Base-by-base conservation (phyloP, 176 grass and related monocot species). In the Coix lacrymajobi region DNA sequence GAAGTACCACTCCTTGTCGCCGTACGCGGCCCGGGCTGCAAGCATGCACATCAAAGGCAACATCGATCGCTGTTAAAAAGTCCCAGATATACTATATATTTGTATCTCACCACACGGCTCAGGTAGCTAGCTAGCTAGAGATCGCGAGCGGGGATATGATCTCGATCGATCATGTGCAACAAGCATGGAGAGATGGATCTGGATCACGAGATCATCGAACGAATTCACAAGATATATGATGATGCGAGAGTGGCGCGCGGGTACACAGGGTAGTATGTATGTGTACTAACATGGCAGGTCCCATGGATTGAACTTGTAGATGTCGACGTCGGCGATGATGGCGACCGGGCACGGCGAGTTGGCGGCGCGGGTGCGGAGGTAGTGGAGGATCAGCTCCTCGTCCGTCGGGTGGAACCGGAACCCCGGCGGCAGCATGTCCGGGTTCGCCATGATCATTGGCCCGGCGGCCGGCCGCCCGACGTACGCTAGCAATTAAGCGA, bases 391-490 rank as follows among this genome's bases (percentile, higher is more conserved):
- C 11, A 98, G 92, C 81, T 98, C 96, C 83, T 98, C 96, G 89
- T 98, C 96, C 7, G 96, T 98, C 43, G 96, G 96, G 83, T 98
- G 92, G 85, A 98, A 98, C 36, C 96, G 92, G 78, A 98, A 98
- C 20, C 96, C 96, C 4, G 96, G 96, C 10, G 96, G 96, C 7
- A 98, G 96, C 84, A 84, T 87, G 57, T 83, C 76, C 39, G 90
- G 91, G 82, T 91, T 90, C 17, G 87, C 77, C 90, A 91, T 91
- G 79, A 83, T 45, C 78, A 86, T 85, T 12, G 25, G 3, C 25
- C 6, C 28, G 10, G 10, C 14, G 10, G 39, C 4, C 29, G 12
- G 0, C 37, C 37, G 37, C 6, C 37, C 5, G 34, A 36, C 34
- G 4, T 3, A 38, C 4, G 37, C 37, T 38, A 38, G 37, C 37